Conservation (phyloP, 768 basidiomycete species). For the Mycena vulgaris region DNA sequence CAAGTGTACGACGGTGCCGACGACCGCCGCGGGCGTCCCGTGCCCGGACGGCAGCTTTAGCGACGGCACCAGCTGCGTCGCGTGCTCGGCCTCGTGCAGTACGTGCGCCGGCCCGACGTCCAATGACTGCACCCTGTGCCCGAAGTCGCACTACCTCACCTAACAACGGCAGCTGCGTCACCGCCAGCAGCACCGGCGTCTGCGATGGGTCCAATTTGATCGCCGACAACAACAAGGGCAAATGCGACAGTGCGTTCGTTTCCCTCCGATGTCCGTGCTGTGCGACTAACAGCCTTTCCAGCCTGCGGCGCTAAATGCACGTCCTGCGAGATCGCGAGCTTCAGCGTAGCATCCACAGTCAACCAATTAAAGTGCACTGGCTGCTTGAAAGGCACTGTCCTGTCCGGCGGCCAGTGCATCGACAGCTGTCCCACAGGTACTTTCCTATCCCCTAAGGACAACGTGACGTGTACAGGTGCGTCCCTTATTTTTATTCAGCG, state of each 20-base stretch:
- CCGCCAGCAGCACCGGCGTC: constrained; percentile 75
- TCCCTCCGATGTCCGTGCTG: neutral
- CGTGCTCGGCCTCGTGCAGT: constrained; percentile 76
- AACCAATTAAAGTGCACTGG: constrained; percentile 80
- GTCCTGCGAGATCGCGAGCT: constrained; percentile 81
- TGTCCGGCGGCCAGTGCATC: constrained; percentile 81
- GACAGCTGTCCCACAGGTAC: constrained; percentile 80
- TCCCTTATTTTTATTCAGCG: constrained; percentile 25
- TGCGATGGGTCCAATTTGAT: constrained; percentile 81
- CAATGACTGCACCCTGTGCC: constrained; percentile 81
- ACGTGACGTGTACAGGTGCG: constrained; percentile 82
- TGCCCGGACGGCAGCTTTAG: constrained; percentile 81
- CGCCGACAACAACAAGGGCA: constrained; percentile 86
- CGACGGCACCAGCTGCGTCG: constrained; percentile 64
- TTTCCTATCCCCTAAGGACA: constrained; percentile 80
- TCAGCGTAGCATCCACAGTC: constrained; percentile 76
- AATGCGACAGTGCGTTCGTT: constrained; percentile 81
- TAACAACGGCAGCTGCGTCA: constrained; percentile 79
- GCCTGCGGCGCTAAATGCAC: constrained; percentile 90
- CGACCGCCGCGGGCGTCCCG: constrained; percentile 63
- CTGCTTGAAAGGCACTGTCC: constrained; percentile 83
- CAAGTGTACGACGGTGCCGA: constrained; percentile 70
- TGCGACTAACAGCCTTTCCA: constrained; percentile 46
- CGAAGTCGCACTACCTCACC: constrained; percentile 70
- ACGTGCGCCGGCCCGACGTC: constrained; percentile 81